Conservation (phyloP, 495 filamentous ascomycete species). For the Podospora tetraspora region DNA sequence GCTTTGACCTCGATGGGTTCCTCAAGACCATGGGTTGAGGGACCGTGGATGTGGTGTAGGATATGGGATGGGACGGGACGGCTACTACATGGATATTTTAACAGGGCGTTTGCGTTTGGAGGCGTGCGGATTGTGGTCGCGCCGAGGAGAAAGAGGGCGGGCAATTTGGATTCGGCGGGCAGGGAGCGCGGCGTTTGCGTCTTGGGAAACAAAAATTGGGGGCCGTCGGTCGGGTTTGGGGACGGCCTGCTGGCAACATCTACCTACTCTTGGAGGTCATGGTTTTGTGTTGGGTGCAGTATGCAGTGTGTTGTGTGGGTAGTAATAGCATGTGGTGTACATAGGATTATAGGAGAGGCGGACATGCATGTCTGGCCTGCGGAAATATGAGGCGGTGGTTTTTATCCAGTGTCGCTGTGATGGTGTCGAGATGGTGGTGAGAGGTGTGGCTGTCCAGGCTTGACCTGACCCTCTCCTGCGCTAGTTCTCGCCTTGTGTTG, state of each 20-base stretch:
- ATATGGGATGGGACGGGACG: background rate
- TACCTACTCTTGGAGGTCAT: background rate
- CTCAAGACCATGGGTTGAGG: slow-evolving; percentile 70
- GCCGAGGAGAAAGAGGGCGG: background rate
- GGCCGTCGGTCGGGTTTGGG: background rate
- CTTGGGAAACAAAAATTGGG: background rate
- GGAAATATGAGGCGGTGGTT: background rate
- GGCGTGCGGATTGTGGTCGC: background rate
- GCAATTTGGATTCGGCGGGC: background rate
- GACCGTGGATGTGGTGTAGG: background rate
- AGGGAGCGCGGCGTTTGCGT: background rate
- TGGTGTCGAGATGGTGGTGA: no score
- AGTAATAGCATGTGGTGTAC: background rate
- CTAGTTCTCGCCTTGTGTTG: background rate
- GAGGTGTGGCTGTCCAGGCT: background rate
- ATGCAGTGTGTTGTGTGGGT: background rate
- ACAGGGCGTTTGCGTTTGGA: background rate
- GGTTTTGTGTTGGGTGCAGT: background rate
- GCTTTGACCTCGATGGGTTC: slow-evolving; percentile 91
- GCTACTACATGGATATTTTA: background rate
- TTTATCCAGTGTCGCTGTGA: background rate
- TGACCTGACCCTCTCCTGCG: background rate
- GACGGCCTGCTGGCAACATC: background rate
- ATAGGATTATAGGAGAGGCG: background rate
- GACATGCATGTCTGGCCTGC: background rate